Base-by-base conservation (phyloP, 1,284 basidiomycete species). In the Ganoderma multipileum region DNA sequence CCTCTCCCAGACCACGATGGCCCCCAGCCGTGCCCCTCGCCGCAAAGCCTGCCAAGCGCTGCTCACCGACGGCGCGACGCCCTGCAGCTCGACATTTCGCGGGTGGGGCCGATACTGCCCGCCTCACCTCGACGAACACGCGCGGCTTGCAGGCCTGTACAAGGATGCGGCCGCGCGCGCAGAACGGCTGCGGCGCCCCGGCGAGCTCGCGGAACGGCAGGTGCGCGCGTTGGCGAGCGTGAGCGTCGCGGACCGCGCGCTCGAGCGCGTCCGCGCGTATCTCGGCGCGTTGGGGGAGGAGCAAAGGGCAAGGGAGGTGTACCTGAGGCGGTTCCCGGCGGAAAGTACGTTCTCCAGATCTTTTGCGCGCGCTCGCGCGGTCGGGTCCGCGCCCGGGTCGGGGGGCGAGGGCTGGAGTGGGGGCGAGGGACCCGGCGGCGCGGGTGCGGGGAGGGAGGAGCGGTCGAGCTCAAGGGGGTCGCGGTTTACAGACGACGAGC, bases 121-220 rank as follows among this genome's bases (percentile, higher is more conserved):
- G 4, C 16, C 33, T 23, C 68, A 68, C 62, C 68, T 67, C 50
- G 65, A 67, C 18, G 65, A 70, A 52, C 66, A 61, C 62, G 65
- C 67, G 11, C 63, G 59, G n/a, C 33, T 70, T 28, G 30, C 58
- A 5, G 65, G 68, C 39, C 44, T 42, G 52, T 60, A 60, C 59
- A 66, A 66, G 63, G 68, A 66, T 47, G 68, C 62, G 18, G 65
- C 65, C 3, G 65, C 65, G 41, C 68, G 68, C 23, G 61, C 62
- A 28, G 68, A 70, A 41, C 65, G 63, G 26, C 62, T 64, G 30
- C 61, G 65, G 39, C 57, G 60, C 6, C 44, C 39, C 41, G 68
- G 59, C 28, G 62, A 63, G 39, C 62, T 67, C 28, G 26, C 58
- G 6, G 62, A 60, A 38, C 39, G n/a, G 50, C 65, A 67, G 62